Conservation (phyloP, 2,329 filamentous ascomycete species). For the Lasiodiplodia sp. region DNA sequence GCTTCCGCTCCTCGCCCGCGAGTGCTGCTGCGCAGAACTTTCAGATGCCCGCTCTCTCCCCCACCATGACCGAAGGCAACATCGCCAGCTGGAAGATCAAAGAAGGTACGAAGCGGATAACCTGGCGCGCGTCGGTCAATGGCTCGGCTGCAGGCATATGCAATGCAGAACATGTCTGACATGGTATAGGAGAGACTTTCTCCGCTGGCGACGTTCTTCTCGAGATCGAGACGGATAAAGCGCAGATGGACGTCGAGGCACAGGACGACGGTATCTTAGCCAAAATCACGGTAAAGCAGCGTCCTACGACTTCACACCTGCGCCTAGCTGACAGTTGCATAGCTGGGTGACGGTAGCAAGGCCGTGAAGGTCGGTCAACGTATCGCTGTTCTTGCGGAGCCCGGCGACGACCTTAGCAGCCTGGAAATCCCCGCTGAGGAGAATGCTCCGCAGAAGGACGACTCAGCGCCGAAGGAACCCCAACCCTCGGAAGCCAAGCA, state of each 20-base stretch:
- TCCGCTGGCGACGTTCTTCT: conserved; percentile 84
- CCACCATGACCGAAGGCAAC: conserved; percentile 93
- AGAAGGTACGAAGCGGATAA: conserved; percentile 64
- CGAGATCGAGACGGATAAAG: conserved; percentile 94
- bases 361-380: conserved; percentile 77
- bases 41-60: conserved; percentile 88
- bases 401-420: conserved; percentile 77
- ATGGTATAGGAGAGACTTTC: conserved; percentile 69
- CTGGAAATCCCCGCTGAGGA: conserved; percentile 77
- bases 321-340: conserved; percentile 25
- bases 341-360: conserved; percentile 75
- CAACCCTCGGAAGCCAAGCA: conserved; percentile 37
- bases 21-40: conserved; percentile 82
- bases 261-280: conserved; percentile 87
- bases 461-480: conserved; percentile 42
- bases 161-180: conserved; percentile 33
- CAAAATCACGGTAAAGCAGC: conserved; percentile 70
- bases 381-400: conserved; percentile 83
- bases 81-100: conserved; percentile 86
- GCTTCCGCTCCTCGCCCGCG: conserved; percentile 68
- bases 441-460: conserved; percentile 30
- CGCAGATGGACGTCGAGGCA: conserved; percentile 92
- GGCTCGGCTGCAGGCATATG: not conserved
- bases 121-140: conserved; percentile 10
- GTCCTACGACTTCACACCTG: not conserved